phyloP scores from a whole-genome alignment of 208 protist genomes.

The Angomonas ambiguus region DNA sequence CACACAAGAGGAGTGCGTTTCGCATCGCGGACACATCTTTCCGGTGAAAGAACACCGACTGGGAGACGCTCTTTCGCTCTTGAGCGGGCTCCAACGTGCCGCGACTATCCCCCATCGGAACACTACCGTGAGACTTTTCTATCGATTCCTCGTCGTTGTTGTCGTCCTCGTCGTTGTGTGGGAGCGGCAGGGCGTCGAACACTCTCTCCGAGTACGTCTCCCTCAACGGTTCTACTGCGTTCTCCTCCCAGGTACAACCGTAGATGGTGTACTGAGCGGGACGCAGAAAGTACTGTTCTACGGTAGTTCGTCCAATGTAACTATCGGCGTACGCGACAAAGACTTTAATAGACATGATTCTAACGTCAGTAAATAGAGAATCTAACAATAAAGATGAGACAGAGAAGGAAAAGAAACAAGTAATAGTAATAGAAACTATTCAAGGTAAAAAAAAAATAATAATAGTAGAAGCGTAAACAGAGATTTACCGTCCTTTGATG shows the following conservation, averaged over 20 bases:
- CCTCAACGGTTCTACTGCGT: slow-evolving; percentile 27
- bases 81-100: neutral
- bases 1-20: slow-evolving; percentile 49
- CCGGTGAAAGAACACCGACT: slow-evolving; percentile 44
- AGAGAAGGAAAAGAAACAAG: neutral
- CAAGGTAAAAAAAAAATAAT: slow-evolving; percentile 11
- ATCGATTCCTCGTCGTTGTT: neutral
- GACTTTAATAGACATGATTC: slow-evolving; percentile 30
- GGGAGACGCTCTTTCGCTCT: neutral
- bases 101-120: neutral
- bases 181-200: neutral
- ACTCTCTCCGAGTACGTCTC: slow-evolving; percentile 8
- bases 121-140: neutral
- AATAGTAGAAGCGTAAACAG: slow-evolving; percentile 10
- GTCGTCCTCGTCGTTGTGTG: neutral
- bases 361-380: slow-evolving; percentile 11
- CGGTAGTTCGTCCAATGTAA: slow-evolving; percentile 63
- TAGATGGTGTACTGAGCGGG: slow-evolving; percentile 52
- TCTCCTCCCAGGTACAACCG: slow-evolving; percentile 72
- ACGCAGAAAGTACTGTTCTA: slow-evolving; percentile 46
- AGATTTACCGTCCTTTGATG: neutral
- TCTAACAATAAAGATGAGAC: neutral
- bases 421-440: neutral
- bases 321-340: slow-evolving; percentile 80
- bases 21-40: slow-evolving; percentile 48